Evolutionary conservation across 495 filamentous ascomycete species (phyloP).

Genomic region (Penicillium argentinense): DNA sequence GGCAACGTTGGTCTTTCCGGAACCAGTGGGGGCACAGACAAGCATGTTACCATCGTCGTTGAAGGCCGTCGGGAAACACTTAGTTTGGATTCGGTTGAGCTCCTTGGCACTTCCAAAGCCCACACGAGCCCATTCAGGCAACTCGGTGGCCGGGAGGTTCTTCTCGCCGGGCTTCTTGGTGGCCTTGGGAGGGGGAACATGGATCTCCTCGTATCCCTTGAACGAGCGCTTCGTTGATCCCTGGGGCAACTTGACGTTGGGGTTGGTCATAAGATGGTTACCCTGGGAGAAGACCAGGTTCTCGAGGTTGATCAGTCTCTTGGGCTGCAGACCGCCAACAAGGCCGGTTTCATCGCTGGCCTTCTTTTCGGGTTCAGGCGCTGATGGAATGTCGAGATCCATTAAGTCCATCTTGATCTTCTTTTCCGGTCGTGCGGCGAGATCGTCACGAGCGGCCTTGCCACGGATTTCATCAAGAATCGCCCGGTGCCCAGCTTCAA

Average conservation of each 20-base stretch:
- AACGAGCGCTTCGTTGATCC: constrained; percentile 92
- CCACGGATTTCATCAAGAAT: constrained; percentile 83
- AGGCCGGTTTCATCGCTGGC: constrained; percentile 61
- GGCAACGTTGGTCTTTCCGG: constrained; percentile 97
- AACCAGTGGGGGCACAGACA: constrained; percentile 94
- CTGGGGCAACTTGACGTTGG: constrained; percentile 90
- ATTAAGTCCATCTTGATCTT: constrained; percentile 84
- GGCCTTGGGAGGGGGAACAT: constrained; percentile 87
- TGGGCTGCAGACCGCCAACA: constrained; percentile 83
- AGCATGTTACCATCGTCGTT: constrained; percentile 96
- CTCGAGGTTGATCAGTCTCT: constrained; percentile 86
- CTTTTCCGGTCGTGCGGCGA: constrained; percentile 59
- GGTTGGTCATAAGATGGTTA: constrained; percentile 98
- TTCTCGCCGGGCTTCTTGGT: constrained; percentile 77
- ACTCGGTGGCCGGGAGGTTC: constrained; percentile 75
- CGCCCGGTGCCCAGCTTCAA: constrained; percentile 77
- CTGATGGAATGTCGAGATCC: constrained; percentile 81
- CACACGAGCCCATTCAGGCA: constrained; percentile 87
- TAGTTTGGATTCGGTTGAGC: constrained; percentile 93
- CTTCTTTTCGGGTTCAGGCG: constrained; percentile 49
- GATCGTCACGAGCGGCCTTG: constrained; percentile 56
- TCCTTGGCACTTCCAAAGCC: constrained; percentile 81
- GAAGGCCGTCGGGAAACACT: constrained; percentile 88
- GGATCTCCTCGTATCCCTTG: constrained; percentile 98
- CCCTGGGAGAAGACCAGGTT: constrained; percentile 97